phyloP scores from a whole-genome alignment of 768 basidiomycete species.

The Cantharellus anzutake region DNA sequence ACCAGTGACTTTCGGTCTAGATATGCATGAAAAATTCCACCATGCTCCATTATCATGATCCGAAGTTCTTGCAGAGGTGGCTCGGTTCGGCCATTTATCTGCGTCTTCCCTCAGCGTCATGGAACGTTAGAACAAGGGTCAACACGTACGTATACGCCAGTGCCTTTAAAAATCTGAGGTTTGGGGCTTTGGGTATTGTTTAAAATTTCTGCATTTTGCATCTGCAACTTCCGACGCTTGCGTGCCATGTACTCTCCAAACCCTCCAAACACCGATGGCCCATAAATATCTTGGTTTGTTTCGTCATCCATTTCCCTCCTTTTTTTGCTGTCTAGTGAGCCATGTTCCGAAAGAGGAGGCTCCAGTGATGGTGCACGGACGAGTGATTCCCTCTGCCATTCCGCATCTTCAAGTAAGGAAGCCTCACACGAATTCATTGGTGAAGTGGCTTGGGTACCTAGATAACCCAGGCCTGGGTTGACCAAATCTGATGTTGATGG shows the following conservation, averaged over 20 bases:
- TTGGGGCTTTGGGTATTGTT: slow-evolving; percentile 13
- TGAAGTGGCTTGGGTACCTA: no score
- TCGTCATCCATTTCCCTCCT: neutral
- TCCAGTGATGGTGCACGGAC: neutral
- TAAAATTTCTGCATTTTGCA: slow-evolving; percentile 38
- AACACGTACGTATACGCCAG: slow-evolving; percentile 55
- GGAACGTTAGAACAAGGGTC: no score
- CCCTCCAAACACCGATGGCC: slow-evolving; percentile 59
- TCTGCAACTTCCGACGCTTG: slow-evolving; percentile 79
- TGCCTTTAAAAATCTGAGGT: slow-evolving; percentile 45
- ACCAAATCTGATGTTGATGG: no score
- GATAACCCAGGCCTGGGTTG: no score
- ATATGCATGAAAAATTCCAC: slow-evolving; percentile 70
- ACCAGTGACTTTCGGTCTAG: slow-evolving; percentile 59
- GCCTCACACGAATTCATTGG: neutral
- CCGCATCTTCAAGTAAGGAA: neutral
- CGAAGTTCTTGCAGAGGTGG: slow-evolving; percentile 76
- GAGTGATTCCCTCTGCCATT: neutral
- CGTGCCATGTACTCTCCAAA: slow-evolving; percentile 80
- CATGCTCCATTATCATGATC: slow-evolving; percentile 60
- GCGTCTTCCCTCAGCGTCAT: neutral
- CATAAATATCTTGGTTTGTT: slow-evolving; percentile 32
- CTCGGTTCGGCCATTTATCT: slow-evolving; percentile 84
- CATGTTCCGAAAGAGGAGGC: neutral
- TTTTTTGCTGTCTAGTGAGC: neutral